Evolutionary conservation across 2,329 filamentous ascomycete genomes (phyloP), one percentile per base, ranked within the genome.

Genomic region (Colletotrichum tabaci): DNA sequence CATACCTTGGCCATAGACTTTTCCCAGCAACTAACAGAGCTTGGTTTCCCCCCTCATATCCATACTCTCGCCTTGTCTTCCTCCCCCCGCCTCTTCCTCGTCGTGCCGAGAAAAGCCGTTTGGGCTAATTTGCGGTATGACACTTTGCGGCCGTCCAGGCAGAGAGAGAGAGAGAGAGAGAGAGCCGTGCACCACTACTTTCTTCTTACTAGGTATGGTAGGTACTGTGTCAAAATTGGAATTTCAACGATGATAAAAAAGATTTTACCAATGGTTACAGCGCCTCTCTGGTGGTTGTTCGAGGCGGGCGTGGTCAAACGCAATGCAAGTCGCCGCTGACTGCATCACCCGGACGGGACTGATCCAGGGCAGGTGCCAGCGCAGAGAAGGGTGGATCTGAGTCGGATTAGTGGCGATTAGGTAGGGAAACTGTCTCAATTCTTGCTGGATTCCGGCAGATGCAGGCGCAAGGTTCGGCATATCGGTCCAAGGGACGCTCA

Each of bases 311-410:
- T 56, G 47, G 52, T 46, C 40, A 30, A 52, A 68, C n/a, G 46
- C 52, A 71, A 40, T 62, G 58, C 56, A 58, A 21, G 57, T n/a
- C 53, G 46, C 50, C 53, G 46, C 50, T 46, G 40, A 46, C 57
- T 47, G 44, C 57, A 61, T 61, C 55, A 47, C 50, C 13, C 67
- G 23, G 55, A 40, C 61, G 65, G 47, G 42, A 60, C 44, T 13
- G 40, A 38, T 21, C 60, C 60, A 40, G 50, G 57, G 38, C 63
- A 62, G 57, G 57, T 58, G 68, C 65, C 58, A 72, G 65, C 66
- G 26, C 65, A 56, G 53, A 68, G 10, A 16, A 50, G 16, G 38
- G 65, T 64, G 60, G 65, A 46, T 35, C 46, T 55, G 26, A 38
- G 38, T 38, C 53, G 26, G 38, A 26, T 69, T 52, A n/a, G 61